Evolutionary conservation across 1,284 basidiomycete species (phyloP).

Genomic region (Trametes polyzona): DNA sequence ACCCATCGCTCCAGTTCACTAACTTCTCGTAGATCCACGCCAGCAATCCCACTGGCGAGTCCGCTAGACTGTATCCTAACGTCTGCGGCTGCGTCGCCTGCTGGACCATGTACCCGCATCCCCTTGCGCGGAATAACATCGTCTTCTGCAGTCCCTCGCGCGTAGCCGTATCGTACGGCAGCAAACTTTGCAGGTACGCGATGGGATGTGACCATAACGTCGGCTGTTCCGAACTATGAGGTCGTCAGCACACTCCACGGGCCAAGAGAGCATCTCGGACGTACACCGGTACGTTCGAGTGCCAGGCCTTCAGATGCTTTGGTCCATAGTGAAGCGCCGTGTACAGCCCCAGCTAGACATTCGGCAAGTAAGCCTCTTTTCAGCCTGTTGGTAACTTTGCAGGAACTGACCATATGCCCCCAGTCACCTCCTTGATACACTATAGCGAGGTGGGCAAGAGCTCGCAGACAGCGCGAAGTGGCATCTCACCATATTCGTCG

Average conservation of each 20-base stretch:
- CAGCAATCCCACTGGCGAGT: slow-evolving; percentile 59
- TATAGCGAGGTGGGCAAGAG: slow-evolving; percentile 19
- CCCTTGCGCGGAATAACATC: slow-evolving; percentile 26
- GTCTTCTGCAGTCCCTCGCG: slow-evolving; percentile 26
- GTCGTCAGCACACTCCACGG: background rate
- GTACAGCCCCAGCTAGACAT: background rate
- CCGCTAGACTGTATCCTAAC: slow-evolving; percentile 49
- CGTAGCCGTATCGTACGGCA: slow-evolving; percentile 27
- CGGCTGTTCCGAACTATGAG: slow-evolving; percentile 26
- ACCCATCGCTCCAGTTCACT: slow-evolving; percentile 52
- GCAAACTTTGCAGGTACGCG: slow-evolving; percentile 29
- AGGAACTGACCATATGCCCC: slow-evolving; percentile 38
- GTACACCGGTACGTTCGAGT: slow-evolving; percentile 40
- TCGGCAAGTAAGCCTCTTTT: too few species aligned
- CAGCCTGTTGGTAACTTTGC: slow-evolving; percentile 1
- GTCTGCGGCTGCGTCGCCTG: slow-evolving; percentile 43
- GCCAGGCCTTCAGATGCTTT: slow-evolving; percentile 41
- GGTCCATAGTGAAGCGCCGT: background rate
- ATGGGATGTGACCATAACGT: slow-evolving; percentile 30
- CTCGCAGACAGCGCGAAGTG: background rate
- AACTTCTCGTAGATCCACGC: slow-evolving; percentile 69
- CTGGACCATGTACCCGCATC: slow-evolving; percentile 33
- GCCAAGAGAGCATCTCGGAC: background rate
- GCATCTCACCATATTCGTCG: slow-evolving; percentile 45
- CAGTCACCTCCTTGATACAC: slow-evolving; percentile 51